Evolutionary conservation across 305 asterid species (phyloP), one percentile per base, ranked within the genome.

Genomic region (Withania somnifera): DNA sequence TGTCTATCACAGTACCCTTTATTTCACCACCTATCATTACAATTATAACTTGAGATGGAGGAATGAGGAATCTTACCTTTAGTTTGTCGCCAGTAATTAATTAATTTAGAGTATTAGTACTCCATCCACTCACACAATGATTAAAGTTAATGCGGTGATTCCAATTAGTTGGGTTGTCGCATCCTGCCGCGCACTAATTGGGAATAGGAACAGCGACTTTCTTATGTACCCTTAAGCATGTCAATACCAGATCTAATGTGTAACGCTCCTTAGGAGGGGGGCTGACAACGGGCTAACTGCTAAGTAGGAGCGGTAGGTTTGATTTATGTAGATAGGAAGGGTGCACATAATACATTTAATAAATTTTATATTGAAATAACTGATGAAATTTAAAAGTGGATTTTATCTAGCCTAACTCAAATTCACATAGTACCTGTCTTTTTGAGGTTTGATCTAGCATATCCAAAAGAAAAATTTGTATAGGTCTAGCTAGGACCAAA

Each of bases 51-150:
- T 11, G 77, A 42, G 56, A 54, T 51, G n/a, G n/a, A 20, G 40
- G 45, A 38, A 0, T 5, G 38, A 84, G 85, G 84, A 78, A 87
- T 87, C 87, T 86, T 38, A 58, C 80, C 79, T 71, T 71, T 71
- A 45, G 13, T 71, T 14, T 15, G 5, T 73, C 24, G 51, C 75
- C 68, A 26, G 67, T 63, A 34, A 32, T 50, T 84, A 58, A 51
- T 67, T 77, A 61, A 13, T 81, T 38, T 82, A 28, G 81, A 34
- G 5, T 34, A 34, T 34, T 14, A 50, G 8, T 50, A 50, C 52
- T 3, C 15, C 52, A 15, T 50, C 19, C 81, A 61, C 63, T 81
- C 54, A 83, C 3, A 80, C 80, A 83, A 84, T 84, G 80, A 86
- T 86, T 86, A 84, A 84, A 77, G 87, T 75, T 63, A 63, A 56